phyloP scores from a whole-genome alignment of 441 rosid species.

The Gossypium trilobum region DNA sequence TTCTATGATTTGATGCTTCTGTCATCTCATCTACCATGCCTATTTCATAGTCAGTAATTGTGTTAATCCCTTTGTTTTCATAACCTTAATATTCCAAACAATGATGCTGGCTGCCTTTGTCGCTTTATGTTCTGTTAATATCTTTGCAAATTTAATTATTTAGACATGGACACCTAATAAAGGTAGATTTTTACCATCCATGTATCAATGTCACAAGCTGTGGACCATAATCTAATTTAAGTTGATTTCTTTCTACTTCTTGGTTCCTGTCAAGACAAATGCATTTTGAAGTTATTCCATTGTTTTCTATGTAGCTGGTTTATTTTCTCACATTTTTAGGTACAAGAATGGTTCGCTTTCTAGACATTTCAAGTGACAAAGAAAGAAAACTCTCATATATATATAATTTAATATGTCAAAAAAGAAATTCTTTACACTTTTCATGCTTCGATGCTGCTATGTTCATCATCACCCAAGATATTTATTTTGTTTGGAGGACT shows the following conservation, averaged over 20 bases:
- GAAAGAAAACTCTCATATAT: not conserved
- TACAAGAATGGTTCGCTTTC: not conserved
- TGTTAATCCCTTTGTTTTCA: not conserved
- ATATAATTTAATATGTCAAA: not conserved
- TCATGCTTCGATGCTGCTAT: not conserved
- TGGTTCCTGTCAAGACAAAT: not conserved
- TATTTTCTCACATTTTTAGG: not conserved
- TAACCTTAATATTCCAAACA: not conserved
- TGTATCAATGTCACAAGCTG: not conserved
- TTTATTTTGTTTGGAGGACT: conserved; percentile 6
- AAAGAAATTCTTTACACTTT: not conserved
- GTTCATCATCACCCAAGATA: not conserved
- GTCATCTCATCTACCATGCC: not conserved
- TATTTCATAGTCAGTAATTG: not conserved
- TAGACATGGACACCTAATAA: not conserved
- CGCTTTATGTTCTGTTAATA: not conserved
- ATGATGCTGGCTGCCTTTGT: not conserved
- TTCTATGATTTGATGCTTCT: not conserved
- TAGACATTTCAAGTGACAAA: not conserved
- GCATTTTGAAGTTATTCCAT: not conserved
- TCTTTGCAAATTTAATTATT: not conserved
- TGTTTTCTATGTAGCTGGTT: not conserved
- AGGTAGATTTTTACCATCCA: not conserved
- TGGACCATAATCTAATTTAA: not conserved
- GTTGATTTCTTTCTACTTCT: not conserved